phyloP scores from a whole-genome alignment of 1,284 basidiomycete species.

The Melampsora larici-populina region DNA sequence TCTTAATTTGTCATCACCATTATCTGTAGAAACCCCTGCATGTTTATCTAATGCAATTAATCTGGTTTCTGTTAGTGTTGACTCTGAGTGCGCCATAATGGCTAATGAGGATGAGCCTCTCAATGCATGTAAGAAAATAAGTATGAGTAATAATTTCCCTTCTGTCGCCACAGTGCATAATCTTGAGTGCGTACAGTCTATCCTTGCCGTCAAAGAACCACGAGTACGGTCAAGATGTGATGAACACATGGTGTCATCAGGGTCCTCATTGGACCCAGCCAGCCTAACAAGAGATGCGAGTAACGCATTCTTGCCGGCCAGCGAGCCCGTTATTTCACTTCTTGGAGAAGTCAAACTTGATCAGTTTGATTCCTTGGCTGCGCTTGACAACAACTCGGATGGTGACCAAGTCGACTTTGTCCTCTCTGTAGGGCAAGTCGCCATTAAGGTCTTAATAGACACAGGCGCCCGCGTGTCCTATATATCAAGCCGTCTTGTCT shows the following conservation, averaged over 20 bases:
- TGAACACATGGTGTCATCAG: too few species aligned
- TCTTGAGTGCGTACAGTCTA: not conserved
- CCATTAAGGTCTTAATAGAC: conserved; percentile 19
- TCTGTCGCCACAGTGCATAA: not conserved
- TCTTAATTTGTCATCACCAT: not conserved
- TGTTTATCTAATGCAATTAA: not conserved
- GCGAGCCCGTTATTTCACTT: not conserved
- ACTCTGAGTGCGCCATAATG: not conserved
- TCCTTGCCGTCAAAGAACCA: not conserved
- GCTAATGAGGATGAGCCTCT: not conserved
- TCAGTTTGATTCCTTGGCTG: not conserved
- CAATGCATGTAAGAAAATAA: not conserved
- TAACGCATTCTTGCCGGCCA: not conserved
- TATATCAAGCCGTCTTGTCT: not conserved
- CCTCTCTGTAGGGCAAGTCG: not conserved
- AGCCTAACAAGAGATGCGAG: not conserved
- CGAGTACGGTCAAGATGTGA: not conserved
- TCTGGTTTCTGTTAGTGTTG: not conserved
- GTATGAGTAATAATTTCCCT: not conserved
- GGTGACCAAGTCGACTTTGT: not conserved
- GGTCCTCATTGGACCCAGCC: not conserved
- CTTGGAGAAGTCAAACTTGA: not conserved
- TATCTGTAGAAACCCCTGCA: not conserved
- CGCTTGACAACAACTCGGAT: not conserved
- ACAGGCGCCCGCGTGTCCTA: conserved; percentile 11